Conservation (phyloP, 371 early-diverging fungal genomes). For the Mucor plumbeus region DNA sequence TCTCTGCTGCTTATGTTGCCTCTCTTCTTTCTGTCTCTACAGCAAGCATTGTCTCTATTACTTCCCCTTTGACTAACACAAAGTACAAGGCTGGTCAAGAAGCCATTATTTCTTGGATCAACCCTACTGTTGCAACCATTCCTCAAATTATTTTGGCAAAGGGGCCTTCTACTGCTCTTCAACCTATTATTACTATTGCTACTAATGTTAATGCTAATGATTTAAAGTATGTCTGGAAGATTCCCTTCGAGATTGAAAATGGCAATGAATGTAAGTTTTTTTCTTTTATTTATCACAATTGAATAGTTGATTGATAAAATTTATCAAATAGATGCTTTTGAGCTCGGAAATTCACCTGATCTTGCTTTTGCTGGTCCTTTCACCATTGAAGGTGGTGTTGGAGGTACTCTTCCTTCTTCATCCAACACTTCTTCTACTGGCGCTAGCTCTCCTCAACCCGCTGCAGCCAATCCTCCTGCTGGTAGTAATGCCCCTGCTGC, state of each 20-base stretch:
- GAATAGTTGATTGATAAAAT: neutral
- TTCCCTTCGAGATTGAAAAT: conserved; percentile 34
- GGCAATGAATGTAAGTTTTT: conserved; percentile 40
- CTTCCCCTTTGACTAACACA: conserved; percentile 41
- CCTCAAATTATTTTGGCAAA: conserved; percentile 40
- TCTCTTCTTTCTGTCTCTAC: conserved; percentile 24
- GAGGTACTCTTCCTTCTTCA: conserved; percentile 15
- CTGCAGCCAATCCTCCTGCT: conserved; percentile 20
- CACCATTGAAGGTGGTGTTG: conserved; percentile 43
- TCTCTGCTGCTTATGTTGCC: conserved; percentile 31
- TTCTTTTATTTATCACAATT: neutral
- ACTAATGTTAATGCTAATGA: conserved; percentile 33
- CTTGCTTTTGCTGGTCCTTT: conserved; percentile 58
- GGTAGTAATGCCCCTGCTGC: neutral
- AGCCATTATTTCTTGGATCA: conserved; percentile 39
- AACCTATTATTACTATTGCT: conserved; percentile 37
- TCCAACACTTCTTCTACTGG: conserved; percentile 11
- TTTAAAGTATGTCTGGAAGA: conserved; percentile 35
- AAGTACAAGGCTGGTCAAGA: conserved; percentile 33
- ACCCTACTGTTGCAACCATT: conserved; percentile 31
- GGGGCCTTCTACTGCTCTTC: conserved; percentile 39
- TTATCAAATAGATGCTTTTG: conserved; percentile 47
- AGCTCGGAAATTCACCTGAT: conserved; percentile 53
- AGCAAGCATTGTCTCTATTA: conserved; percentile 35
- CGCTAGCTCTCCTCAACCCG: conserved; percentile 6